Evolutionary conservation across 352 stramenopile species (phyloP).

Genomic region (Globisporangium uncinulatum): DNA sequence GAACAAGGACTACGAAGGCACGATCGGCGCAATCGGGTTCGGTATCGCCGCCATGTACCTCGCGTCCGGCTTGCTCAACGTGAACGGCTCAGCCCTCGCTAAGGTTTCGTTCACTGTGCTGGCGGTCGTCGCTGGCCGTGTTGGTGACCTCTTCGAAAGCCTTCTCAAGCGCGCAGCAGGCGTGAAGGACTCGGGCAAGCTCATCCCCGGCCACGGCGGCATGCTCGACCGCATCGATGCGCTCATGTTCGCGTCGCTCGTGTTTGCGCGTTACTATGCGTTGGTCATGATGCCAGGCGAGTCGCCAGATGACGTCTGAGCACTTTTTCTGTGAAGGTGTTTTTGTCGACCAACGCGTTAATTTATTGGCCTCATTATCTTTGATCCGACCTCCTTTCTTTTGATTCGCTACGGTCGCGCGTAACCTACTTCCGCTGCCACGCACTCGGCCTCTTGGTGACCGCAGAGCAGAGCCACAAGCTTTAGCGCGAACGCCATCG

Average conservation of each 20-base stretch:
- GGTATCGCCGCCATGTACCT: conserved; percentile 87
- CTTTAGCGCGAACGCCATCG: conserved; percentile 44
- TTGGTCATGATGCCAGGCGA: conserved; percentile 23
- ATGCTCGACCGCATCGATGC: conserved; percentile 95
- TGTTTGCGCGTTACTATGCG: conserved; percentile 63
- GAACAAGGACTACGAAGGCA: conserved; percentile 96
- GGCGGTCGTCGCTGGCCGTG: conserved; percentile 89
- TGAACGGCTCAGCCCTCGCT: conserved; percentile 75
- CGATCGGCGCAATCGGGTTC: conserved; percentile 81
- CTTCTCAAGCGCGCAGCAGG: conserved; percentile 94
- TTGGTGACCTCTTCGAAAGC: conserved; percentile 94
- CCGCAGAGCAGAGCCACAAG: conserved; percentile 54
- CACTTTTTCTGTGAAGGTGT: background rate
- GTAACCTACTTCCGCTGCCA: conserved; percentile 35
- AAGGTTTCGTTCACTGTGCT: conserved; percentile 83
- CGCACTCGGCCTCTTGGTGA: conserved; percentile 24
- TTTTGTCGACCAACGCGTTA: background rate
- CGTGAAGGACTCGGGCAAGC: conserved; percentile 93
- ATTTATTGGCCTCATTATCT: background rate
- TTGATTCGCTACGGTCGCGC: conserved; percentile 1
- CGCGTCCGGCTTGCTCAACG: conserved; percentile 51
- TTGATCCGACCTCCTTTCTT: conserved; percentile 25
- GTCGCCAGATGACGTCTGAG: background rate
- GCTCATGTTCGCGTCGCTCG: conserved; percentile 87
- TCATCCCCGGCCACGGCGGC: conserved; percentile 95